Conservation (phyloP, 192 early-diverging fungal genomes). For the Podila horticola region DNA sequence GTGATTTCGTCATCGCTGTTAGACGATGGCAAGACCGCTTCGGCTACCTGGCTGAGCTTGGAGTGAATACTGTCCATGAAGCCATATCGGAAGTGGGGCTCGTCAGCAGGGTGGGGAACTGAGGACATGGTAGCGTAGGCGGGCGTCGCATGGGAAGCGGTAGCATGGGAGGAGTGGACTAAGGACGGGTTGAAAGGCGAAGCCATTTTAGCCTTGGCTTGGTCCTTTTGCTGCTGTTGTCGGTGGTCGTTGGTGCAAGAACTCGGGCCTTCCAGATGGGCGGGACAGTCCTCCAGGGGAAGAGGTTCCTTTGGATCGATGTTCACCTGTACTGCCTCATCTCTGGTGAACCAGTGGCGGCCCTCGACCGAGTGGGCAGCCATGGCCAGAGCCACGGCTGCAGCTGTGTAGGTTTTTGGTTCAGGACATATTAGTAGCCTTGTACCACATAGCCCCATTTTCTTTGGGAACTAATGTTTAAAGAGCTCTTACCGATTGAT, state of each 20-base stretch:
- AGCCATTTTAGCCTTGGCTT: background rate
- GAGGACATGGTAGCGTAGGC: conserved; percentile 20
- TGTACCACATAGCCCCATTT: background rate
- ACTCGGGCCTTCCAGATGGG: background rate
- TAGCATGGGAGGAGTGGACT: background rate
- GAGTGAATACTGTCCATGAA: conserved; percentile 5
- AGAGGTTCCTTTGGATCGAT: background rate
- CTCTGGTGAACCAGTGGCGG: background rate
- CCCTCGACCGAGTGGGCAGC: background rate
- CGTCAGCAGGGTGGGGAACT: conserved; percentile 4
- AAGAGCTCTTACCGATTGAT: conserved; percentile 14
- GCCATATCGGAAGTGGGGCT: conserved; percentile 14
- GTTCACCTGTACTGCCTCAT: background rate
- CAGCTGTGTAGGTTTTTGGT: background rate
- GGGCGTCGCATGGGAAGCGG: background rate
- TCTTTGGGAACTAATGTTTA: background rate
- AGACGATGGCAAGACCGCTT: background rate
- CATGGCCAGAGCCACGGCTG: conserved; percentile 15
- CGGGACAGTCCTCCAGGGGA: background rate
- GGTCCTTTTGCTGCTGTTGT: background rate
- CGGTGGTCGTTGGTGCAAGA: background rate
- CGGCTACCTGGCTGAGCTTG: background rate
- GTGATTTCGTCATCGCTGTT: background rate
- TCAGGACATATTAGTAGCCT: background rate
- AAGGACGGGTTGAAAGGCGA: background rate